Evolutionary conservation across 495 filamentous ascomycete genomes (phyloP), one percentile per base, ranked within the genome.

Genomic region (Pyronema domesticum): DNA sequence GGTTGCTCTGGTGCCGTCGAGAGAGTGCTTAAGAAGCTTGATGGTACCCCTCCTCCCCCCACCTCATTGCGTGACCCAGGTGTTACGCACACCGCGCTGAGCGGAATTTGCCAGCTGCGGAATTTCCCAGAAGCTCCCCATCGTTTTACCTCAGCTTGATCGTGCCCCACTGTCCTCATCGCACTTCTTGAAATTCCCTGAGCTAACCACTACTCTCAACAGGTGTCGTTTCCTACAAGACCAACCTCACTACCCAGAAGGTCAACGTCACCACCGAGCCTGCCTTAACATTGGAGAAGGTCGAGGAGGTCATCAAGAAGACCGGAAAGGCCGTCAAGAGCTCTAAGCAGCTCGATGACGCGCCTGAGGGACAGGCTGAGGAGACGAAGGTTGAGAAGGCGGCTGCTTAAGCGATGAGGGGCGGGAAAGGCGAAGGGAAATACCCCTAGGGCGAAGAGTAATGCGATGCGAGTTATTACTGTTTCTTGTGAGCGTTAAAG

Each of bases 11-110:
- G 73, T 54, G 74, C 76, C 11, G 69, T 98, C 6, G 83, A 91
- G 62, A 74, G 86, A n/a, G 86, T 95, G n/a, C 76, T 98, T n/a
- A 89, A 83, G 69, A 94, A 81, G 70, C 76, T 94, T 0, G 83
- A 95, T 9, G 91, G 91, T 95, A 64, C 55, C 45, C 55, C 51
- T 60, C 51, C 30, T 40, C 40, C 23, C 40, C 50, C 35, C 52
- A 19, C 23, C 37, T 30, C 37, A 13, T 15, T 14, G 19, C 45
- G 18, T 23, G 39, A 4, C 33, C 40, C 5, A 14, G 10, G 18
- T 54, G 13, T 48, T 15, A 37, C 4, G 40, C 2, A 5, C 23
- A 30, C 5, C 23, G 23, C 5, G 23, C 23, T 30, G 23, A 30
- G 23, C 23, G 23, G 23, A 30, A 30, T 30, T 30, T 30, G 23